Base-by-base conservation (phyloP, 2,329 filamentous ascomycete species). In the Xylariaceae sp. region DNA sequence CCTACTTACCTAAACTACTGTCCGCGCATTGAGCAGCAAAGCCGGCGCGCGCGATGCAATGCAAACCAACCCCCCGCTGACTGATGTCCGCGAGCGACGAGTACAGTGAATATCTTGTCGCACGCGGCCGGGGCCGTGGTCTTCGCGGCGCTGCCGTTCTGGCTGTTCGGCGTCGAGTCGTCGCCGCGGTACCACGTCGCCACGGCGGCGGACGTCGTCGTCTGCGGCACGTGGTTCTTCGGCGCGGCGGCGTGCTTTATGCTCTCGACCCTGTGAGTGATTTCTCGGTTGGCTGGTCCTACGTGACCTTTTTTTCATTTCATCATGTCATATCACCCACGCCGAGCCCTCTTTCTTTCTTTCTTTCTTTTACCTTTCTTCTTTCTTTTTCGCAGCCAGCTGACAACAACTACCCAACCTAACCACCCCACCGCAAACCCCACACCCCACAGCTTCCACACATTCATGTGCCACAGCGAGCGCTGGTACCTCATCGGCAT, bases 401-500 rank as follows among this genome's bases (percentile, higher is more conserved):
- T 29, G 33, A 38, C 19, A 19, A 17, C 35, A 21, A 32, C 10
- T 16, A 7, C 13, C 54, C 15, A 70, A 16, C 7, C 21, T 5
- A n/a, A n/a, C n/a, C 5, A n/a, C 7, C 12, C 27, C 19, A 5
- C 32, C 10, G 5, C 31, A 36, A 26, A 32, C 12, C 24, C n/a
- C 21, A 7, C 21, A 26, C 13, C 10, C 11, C 13, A n/a, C 16
- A 70, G 68, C 5, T 79, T 70, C 43, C 75, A 79, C 48, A 72
- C 68, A 2, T 61, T 78, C 31, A 64, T 66, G 42, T 72, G 70
- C 36, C 75, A 79, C 43, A 72, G 67, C 32, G 57, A 64, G 6
- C 45, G 55, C 5, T 60, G 72, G 11, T 65, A 65, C 23, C 57
- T 56, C 9, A 63, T 70, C 37, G 73, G 72, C 5, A 72, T 77